phyloP scores from a whole-genome alignment of 2,329 filamentous ascomycete genomes.

The Beauveria sp. region DNA sequence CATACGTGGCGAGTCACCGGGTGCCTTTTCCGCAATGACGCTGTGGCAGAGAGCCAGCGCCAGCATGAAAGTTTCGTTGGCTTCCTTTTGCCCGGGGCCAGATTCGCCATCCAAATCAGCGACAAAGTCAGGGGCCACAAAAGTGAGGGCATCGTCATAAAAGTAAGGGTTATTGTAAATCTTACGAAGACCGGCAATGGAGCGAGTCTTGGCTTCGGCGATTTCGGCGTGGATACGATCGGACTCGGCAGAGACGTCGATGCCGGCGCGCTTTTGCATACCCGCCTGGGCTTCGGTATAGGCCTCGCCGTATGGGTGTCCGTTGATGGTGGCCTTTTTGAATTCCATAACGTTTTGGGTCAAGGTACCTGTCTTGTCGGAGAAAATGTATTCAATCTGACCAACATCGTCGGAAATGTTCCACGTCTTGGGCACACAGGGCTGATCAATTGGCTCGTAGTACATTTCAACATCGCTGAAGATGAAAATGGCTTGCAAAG shows the following conservation, averaged over 20 bases:
- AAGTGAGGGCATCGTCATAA: conserved; percentile 82
- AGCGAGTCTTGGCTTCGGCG: conserved; percentile 63
- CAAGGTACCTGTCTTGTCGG: conserved; percentile 92
- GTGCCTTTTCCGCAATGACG: conserved; percentile 82
- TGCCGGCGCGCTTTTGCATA: conserved; percentile 85
- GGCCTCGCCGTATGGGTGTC: conserved; percentile 91
- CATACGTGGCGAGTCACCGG: conserved; percentile 85
- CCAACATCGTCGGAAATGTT: conserved; percentile 98
- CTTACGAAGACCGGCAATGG: conserved; percentile 64
- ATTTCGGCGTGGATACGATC: conserved; percentile 70
- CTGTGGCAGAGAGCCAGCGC: conserved; percentile 93
- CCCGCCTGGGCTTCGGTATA: conserved; percentile 96
- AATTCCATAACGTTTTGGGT: conserved; percentile 99
- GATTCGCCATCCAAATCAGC: conserved; percentile 72
- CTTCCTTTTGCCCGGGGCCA: conserved; percentile 65
- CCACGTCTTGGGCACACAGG: conserved; percentile 96
- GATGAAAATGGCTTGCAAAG: conserved; percentile 91
- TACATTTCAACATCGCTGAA: conserved; percentile 97
- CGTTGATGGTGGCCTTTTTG: conserved; percentile 96
- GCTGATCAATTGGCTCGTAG: conserved; percentile 87
- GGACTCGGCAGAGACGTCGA: conserved; percentile 76
- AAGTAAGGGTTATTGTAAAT: conserved; percentile 88
- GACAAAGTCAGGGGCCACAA: conserved; percentile 84
- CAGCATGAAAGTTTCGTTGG: conserved; percentile 88
- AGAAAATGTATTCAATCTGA: conserved; percentile 99